Evolutionary conservation across 768 basidiomycete species (phyloP), one percentile per base, ranked within the genome.

Genomic region (Naganishia antarctica): DNA sequence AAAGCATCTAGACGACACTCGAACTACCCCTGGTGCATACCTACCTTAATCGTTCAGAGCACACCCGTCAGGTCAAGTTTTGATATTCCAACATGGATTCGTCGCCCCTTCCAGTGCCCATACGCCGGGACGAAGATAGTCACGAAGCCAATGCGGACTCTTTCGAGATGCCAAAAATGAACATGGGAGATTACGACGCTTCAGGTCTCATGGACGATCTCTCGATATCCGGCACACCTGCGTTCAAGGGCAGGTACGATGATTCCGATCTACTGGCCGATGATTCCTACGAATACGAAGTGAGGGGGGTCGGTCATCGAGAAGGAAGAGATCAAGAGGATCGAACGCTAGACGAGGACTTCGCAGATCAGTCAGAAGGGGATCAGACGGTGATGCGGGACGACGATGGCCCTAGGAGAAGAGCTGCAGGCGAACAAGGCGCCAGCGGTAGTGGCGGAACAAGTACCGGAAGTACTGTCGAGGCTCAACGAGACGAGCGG

Each of bases 151-250:
- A 16, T 13, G 23, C 34, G 23, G 53, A 57, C 37, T 57, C 53
- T 23, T 57, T 57, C 23, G 53, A 57, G 23, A 57, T 57, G 53
- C 53, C 53, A 11, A 37, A 26, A 23, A 40, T 57, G n/a, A 37
- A 40, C 34, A 57, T 57, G 53, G 3, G 18, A 9, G 53, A 57
- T 3, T 37, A 57, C 53, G 53, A 57, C 31, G 37, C 53, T 37
- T 57, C 53, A 8, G 53, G 23, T n/a, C 53, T 57, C 4, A 41
- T 57, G 11, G 53, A 37, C n/a, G 31, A 57, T 34, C 53, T 57
- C 23, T 57, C 53, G 5, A 34, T 57, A 3, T 15, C 31, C 37
- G 53, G 23, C 12, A 25, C 16, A 23, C 53, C 53, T 57, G 34
- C 34, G 8, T 57, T 23, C 53, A 57, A 57, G 6, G 34, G 34